A percentile compares a stretch with the other conserved stretches of the same genome.
These are phyloP conservation scores for Botrytis paeoniae DNA, from an alignment of 2,329 filamentous ascomycete species.

Conservation along the genomic window DNA sequence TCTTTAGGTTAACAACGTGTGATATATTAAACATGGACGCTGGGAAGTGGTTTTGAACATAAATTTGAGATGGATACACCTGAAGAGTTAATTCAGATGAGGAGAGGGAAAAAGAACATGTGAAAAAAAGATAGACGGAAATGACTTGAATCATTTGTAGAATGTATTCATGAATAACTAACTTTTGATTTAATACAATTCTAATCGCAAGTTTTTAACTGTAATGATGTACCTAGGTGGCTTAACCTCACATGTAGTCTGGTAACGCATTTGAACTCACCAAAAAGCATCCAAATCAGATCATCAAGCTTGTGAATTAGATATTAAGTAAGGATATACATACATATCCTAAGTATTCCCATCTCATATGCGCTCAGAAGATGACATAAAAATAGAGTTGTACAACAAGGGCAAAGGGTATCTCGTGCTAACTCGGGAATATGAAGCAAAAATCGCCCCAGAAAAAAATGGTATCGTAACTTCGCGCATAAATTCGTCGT, in stretches of 20 bases:
- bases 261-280: neutral
- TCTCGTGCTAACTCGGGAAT: constrained; percentile 5
- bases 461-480: neutral
- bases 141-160: too few relatives aligned
- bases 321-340: neutral
- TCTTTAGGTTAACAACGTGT: too few relatives aligned
- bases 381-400: neutral
- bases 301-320: neutral
- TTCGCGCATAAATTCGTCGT: neutral
- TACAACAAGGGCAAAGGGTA: constrained; percentile 8
- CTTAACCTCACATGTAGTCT: neutral
- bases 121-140: too few relatives aligned
- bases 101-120: too few relatives aligned
- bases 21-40: too few relatives aligned
- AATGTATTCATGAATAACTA: too few relatives aligned
- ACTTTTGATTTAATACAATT: too few relatives aligned
- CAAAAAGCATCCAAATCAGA: neutral
- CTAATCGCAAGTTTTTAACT: neutral
- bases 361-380: neutral
- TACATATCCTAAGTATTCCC: neutral
- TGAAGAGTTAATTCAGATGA: too few relatives aligned
- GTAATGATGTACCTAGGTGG: neutral
- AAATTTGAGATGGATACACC: too few relatives aligned
- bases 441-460: neutral
- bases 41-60: too few relatives aligned